phyloP scores from a whole-genome alignment of 768 basidiomycete genomes.

The Thelephora ganbajun region DNA sequence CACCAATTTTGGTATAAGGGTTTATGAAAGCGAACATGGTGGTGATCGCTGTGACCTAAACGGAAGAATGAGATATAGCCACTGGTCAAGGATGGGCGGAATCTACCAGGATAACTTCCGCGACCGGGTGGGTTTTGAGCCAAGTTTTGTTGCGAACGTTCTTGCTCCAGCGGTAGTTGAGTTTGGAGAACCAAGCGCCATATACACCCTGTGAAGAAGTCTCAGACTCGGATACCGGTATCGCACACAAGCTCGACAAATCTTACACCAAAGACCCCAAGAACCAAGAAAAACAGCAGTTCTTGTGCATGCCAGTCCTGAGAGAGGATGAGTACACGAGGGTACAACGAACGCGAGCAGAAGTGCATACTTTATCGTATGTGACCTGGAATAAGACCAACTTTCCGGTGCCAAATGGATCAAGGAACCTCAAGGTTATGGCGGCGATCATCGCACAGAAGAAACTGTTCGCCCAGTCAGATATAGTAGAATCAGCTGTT shows the following conservation, averaged over 20 bases:
- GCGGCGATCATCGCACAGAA: constrained; percentile 96
- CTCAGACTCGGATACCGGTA: neutral
- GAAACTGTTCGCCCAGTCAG: constrained; percentile 51
- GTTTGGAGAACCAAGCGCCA: constrained; percentile 93
- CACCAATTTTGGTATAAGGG: constrained; percentile 88
- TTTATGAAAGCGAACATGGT: constrained; percentile 92
- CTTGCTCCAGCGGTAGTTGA: constrained; percentile 88
- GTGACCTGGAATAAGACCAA: constrained; percentile 97
- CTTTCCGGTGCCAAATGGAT: constrained; percentile 95
- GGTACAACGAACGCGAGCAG: neutral
- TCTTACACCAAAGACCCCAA: constrained; percentile 89
- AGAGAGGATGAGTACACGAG: neutral
- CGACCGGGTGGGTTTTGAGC: constrained; percentile 56
- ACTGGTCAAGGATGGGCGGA: neutral
- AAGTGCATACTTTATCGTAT: constrained; percentile 46
- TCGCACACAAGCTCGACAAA: neutral
- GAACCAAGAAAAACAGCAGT: constrained; percentile 88
- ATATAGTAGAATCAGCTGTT: neutral
- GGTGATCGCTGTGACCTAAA: constrained; percentile 74
- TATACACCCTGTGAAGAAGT: constrained; percentile 64
- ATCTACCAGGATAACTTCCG: constrained; percentile 39
- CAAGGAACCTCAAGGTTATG: constrained; percentile 77
- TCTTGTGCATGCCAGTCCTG: constrained; percentile 97
- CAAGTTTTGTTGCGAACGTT: constrained; percentile 81
- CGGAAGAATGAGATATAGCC: neutral